These are phyloP conservation scores for Apiospora pterosperma DNA, from an alignment of 2,329 filamentous ascomycete species.

Conservation along the genomic window DNA sequence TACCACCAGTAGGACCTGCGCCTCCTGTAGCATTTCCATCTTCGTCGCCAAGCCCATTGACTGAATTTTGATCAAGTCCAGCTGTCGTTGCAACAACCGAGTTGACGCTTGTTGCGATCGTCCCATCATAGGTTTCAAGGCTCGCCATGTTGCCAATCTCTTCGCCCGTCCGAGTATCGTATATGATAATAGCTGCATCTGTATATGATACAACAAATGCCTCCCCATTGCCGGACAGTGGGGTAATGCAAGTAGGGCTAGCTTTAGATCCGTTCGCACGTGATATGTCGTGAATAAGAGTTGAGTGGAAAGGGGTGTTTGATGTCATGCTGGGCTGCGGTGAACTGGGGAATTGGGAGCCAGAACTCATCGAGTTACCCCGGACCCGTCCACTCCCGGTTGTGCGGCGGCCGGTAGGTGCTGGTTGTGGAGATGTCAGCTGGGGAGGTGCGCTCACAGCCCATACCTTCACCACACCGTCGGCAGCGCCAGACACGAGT, in stretches of 20 bases:
- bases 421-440: conserved; percentile 74
- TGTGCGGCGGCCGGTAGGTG: conserved; percentile 53
- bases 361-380: conserved; percentile 91
- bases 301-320: conserved; percentile 82
- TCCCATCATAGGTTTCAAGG: conserved; percentile 88
- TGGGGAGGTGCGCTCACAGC: conserved; percentile 89
- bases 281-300: conserved; percentile 81
- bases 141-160: conserved; percentile 92
- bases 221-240: conserved; percentile 77
- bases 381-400: conserved; percentile 68
- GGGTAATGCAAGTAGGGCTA: conserved; percentile 89
- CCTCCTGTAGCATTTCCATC: conserved; percentile 56
- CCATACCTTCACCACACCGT: conserved; percentile 91
- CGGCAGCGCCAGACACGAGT: conserved; percentile 86
- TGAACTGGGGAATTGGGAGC: conserved; percentile 84
- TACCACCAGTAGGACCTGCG: conserved; percentile 76
- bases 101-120: conserved; percentile 76
- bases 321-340: conserved; percentile 87
- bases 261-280: conserved; percentile 62
- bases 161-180: conserved; percentile 88
- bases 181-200: conserved; percentile 86
- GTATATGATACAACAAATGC: conserved; percentile 91
- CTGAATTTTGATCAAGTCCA: conserved; percentile 71
- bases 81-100: conserved; percentile 84
- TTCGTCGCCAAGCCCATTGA: conserved; percentile 62